Conservation (phyloP, 2,329 filamentous ascomycete species). For the Colletotrichum spaethianum region DNA sequence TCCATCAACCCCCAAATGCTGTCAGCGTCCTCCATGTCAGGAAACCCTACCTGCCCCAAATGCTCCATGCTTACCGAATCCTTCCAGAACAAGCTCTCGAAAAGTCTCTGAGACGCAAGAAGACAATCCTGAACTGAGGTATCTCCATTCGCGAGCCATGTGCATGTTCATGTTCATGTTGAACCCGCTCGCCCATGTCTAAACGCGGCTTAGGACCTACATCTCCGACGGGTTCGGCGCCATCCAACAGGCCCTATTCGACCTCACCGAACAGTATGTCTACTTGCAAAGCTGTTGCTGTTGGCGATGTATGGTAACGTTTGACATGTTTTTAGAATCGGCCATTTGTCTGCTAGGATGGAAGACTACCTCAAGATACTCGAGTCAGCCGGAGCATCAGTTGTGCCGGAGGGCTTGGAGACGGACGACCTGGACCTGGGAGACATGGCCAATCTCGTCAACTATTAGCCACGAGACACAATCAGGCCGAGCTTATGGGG, state of each 20-base stretch:
- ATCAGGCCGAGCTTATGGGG: not conserved
- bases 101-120: not conserved
- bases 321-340: not conserved
- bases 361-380: not conserved
- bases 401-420: not conserved
- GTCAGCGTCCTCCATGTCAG: not conserved
- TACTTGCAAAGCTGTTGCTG: not conserved
- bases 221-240: not conserved
- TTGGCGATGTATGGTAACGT: not conserved
- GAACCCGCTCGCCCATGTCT: not conserved
- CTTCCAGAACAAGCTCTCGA: not conserved
- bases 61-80: not conserved
- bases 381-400: not conserved
- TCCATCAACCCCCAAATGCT: not conserved
- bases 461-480: slow-evolving; percentile 1
- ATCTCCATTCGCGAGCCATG: not conserved
- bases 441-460: slow-evolving; percentile 12
- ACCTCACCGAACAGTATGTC: not conserved
- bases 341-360: not conserved
- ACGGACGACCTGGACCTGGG: not conserved
- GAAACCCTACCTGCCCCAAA: not conserved
- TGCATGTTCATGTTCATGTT: not conserved
- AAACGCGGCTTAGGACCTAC: not conserved
- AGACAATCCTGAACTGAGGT: not conserved
- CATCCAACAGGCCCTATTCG: not conserved